Base-by-base conservation (phyloP, 805 yeast species). In the Sugiyamaella chiloensis region DNA sequence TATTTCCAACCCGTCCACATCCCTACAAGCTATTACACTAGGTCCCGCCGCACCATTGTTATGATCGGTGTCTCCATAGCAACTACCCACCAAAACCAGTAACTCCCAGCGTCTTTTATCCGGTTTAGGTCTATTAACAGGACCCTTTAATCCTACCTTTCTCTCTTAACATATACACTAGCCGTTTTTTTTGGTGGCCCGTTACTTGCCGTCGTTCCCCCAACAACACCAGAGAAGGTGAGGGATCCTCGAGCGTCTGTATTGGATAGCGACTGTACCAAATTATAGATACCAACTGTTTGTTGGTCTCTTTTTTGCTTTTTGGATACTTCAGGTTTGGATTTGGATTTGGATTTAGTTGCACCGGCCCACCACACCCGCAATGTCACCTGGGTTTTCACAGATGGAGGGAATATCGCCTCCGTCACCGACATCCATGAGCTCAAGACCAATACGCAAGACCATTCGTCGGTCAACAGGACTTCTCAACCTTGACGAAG, bases 401-500 rank as follows among this genome's bases (percentile, higher is more conserved):
- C 43, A 37, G 41, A 24, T 17, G 37, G 7, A 5, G 4, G 37
- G 16, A 19, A 21, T 16, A 19, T 9, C 6, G 12, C 12, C 37
- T 12, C 37, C 37, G 37, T 34, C 42, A 32, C 32, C 42, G 29
- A 24, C 42, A 29, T n/a, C 39, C 44, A 6, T 30, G 44, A 23
- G 39, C 32, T 32, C 48, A 26, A 31, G 20, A 32, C 42, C 47
- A 16, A 20, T 37, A 16, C 40, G 47, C 27, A 50, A 52, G 37
- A 48, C 67, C 27, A 53, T 70, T 23, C 62, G 69, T 11, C 61
- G 74, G 27, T 71, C 74, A 3, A 60, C 67, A 20, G 72, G 74
- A 6, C 59, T 69, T 30, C 53, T 70, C 30, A 69, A 70, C 52
- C 66, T 70, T 30, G 72, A 68, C 50, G 64, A 63, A 46, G 72